A percentile compares a stretch with the other conserved stretches of the same genome.
Conservation (phyloP, 2,329 filamentous ascomycete genomes). For the Paecilomyces niveus region DNA sequence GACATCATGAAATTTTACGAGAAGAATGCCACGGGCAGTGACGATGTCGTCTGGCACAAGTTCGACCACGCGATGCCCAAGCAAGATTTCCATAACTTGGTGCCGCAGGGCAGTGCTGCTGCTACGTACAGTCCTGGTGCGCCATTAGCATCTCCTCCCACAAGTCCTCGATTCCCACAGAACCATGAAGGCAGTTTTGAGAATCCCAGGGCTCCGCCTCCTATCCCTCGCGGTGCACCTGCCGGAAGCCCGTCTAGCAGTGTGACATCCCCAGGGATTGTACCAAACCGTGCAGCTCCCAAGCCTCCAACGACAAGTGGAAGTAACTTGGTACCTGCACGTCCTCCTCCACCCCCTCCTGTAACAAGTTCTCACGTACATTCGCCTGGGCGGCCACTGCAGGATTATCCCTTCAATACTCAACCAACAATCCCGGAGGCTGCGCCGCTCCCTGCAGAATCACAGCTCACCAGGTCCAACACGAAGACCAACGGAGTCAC, state of each 20-base stretch:
- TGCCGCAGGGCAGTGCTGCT: conserved; percentile 36
- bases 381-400: conserved; percentile 46
- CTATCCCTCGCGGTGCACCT: conserved; percentile 57
- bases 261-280: conserved; percentile 41
- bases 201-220: conserved; percentile 88
- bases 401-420: conserved; percentile 46
- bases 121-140: conserved; percentile 48
- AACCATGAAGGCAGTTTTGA: conserved; percentile 93
- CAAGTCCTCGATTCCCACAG: conserved; percentile 79
- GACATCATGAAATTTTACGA: conserved; percentile 97
- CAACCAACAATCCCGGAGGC: conserved; percentile 47
- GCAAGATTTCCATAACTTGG: conserved; percentile 32
- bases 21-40: conserved; percentile 76
- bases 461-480: conserved; percentile 62
- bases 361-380: conserved; percentile 30
- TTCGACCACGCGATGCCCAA: conserved; percentile 74
- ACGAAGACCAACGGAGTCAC: conserved; percentile 53
- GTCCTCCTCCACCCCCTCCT: conserved; percentile 37
- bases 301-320: conserved; percentile 59
- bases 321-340: conserved; percentile 29
- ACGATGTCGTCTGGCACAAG: conserved; percentile 91
- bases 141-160: conserved; percentile 66
- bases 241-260: conserved; percentile 34
- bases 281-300: conserved; percentile 79
- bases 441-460: conserved; percentile 57